Evolutionary conservation across 2,329 filamentous ascomycete species (phyloP).

Genomic region (Pseudogymnoascus sp.): DNA sequence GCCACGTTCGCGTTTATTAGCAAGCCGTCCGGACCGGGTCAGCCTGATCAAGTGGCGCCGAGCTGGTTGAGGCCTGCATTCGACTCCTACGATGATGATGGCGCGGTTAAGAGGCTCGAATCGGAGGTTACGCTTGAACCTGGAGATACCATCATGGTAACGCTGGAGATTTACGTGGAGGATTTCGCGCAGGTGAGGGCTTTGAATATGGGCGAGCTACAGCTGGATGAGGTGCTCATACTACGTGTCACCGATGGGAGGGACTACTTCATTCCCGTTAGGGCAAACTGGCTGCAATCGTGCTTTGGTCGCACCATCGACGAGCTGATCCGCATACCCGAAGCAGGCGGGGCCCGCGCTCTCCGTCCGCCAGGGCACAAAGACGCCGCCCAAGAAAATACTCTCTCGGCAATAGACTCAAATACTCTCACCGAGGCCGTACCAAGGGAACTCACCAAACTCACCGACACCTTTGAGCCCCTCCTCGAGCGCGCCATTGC

Average conservation of each 20-base stretch:
- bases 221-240: constrained; percentile 79
- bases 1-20: constrained; percentile 76
- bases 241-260: constrained; percentile 74
- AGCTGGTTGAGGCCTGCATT: constrained; percentile 67
- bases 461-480: constrained; percentile 68
- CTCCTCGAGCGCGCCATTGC: constrained; percentile 49
- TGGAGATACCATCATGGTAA: constrained; percentile 68
- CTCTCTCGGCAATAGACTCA: not conserved
- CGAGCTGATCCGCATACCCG: constrained; percentile 76
- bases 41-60: constrained; percentile 35
- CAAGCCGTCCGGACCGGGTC: constrained; percentile 45
- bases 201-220: constrained; percentile 59
- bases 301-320: constrained; percentile 81
- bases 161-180: constrained; percentile 59
- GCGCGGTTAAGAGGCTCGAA: constrained; percentile 15
- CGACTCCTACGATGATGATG: constrained; percentile 32
- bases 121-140: constrained; percentile 61
- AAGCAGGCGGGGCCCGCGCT: constrained; percentile 65
- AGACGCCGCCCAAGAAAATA: not conserved
- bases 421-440: not conserved
- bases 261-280: constrained; percentile 84
- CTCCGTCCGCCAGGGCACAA: constrained; percentile 27
- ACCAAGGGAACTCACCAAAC: constrained; percentile 62
- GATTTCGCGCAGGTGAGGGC: constrained; percentile 53
- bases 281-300: constrained; percentile 69